Percentiles rank a stretch among this genome's conserved stretches.
These are phyloP conservation scores for Circinella minor DNA, from an alignment of 371 early-diverging fungal genomes.

Conservation along the genomic window DNA sequence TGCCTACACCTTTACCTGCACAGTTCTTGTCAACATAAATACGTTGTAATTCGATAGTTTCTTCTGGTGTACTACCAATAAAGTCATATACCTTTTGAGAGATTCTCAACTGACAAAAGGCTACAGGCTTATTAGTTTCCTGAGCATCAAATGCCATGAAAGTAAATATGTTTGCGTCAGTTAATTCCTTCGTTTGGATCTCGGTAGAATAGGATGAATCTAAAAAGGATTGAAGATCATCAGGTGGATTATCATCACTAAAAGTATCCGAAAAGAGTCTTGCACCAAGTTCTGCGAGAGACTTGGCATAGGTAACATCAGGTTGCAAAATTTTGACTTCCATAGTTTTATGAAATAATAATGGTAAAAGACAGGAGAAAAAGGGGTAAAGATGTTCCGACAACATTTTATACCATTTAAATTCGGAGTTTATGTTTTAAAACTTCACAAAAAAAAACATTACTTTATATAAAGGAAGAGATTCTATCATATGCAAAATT, in stretches of 20 bases:
- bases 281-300: conserved; percentile 22
- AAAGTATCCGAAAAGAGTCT: conserved; percentile 28
- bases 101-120: conserved; percentile 30
- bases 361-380: too few relatives aligned
- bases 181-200: conserved; percentile 26
- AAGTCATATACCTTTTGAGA: conserved; percentile 29
- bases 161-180: conserved; percentile 22
- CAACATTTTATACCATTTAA: too few relatives aligned
- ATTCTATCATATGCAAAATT: too few relatives aligned
- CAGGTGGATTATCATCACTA: conserved; percentile 15
- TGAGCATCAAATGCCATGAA: conserved; percentile 26
- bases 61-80: conserved; percentile 16
- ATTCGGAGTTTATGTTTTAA: too few relatives aligned
- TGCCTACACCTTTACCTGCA: conserved; percentile 31
- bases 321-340: conserved; percentile 16
- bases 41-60: conserved; percentile 33
- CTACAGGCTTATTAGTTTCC: conserved; percentile 15
- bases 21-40: conserved; percentile 34
- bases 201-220: conserved; percentile 22
- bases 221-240: conserved; percentile 23
- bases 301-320: conserved; percentile 15
- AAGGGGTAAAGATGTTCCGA: too few relatives aligned
- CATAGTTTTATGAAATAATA: neutral
- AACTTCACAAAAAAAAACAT: too few relatives aligned
- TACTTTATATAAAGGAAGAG: too few relatives aligned